phyloP scores from a whole-genome alignment of 345 rosid genomes.

The Arabidopsis suecica region DNA sequence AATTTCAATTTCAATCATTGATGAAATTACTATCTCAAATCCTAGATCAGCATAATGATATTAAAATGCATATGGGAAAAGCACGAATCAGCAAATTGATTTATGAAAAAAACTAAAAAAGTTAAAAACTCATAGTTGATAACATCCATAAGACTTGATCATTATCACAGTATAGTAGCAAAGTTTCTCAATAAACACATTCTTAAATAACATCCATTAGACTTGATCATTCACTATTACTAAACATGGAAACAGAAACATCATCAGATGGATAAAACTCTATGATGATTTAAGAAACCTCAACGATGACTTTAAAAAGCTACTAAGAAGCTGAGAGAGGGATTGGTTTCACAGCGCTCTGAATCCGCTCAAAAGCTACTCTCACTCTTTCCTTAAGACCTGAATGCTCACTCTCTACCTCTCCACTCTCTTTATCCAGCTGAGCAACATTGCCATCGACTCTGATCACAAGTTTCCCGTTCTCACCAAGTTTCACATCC shows the following conservation, averaged over 20 bases:
- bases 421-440: constrained; percentile 83
- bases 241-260: constrained; percentile 14
- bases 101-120: too few relatives aligned
- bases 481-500: constrained; percentile 81
- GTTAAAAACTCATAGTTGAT: background rate
- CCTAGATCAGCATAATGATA: too few relatives aligned
- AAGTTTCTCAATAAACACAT: constrained; percentile 14
- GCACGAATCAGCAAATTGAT: background rate
- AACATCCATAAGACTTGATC: background rate
- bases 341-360: constrained; percentile 78
- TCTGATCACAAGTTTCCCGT: constrained; percentile 71
- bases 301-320: background rate
- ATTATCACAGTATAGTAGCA: constrained; percentile 4
- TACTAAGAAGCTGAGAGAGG: constrained; percentile 55
- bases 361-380: constrained; percentile 68
- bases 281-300: background rate
- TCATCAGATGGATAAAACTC: background rate
- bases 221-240: background rate
- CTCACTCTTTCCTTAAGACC: constrained; percentile 86
- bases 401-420: constrained; percentile 86
- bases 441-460: constrained; percentile 83
- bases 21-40: too few relatives aligned
- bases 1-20: too few relatives aligned
- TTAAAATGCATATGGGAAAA: too few relatives aligned
- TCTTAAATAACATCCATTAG: constrained; percentile 20